These are phyloP conservation scores for Epichloe gansuensis DNA, from an alignment of 2,329 filamentous ascomycete genomes.

Conservation along the genomic window DNA sequence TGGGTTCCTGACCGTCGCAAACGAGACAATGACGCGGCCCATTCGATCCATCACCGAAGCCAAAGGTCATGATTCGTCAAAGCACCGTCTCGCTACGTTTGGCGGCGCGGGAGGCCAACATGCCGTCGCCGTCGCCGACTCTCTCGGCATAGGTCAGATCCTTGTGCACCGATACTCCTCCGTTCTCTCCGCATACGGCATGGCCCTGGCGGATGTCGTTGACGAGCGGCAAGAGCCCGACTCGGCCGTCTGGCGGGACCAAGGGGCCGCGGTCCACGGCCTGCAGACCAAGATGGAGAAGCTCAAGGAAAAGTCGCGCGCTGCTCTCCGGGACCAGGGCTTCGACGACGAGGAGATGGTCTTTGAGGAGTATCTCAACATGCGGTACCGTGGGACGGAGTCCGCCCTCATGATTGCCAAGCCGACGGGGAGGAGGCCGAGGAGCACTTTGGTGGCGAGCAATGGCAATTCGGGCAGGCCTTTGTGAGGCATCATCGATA, in stretches of 20 bases:
- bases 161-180: conserved; percentile 33
- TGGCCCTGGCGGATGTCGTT: conserved; percentile 33
- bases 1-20: conserved; percentile 25
- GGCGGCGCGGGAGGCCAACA: conserved; percentile 31
- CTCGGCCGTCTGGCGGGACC: conserved; percentile 48
- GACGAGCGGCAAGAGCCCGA: conserved; percentile 69
- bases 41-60: conserved; percentile 25
- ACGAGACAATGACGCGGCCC: conserved; percentile 24
- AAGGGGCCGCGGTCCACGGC: conserved; percentile 44
- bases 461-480: conserved; percentile 73
- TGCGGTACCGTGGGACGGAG: conserved; percentile 84
- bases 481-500: conserved; percentile 83
- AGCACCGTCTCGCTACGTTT: conserved; percentile 24
- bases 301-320: conserved; percentile 62
- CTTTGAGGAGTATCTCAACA: conserved; percentile 89
- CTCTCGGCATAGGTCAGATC: conserved; percentile 30
- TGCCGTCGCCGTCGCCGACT: conserved; percentile 29
- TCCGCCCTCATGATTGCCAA: conserved; percentile 83
- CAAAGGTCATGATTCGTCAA: conserved; percentile 22
- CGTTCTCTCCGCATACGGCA: conserved; percentile 34
- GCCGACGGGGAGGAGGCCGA: conserved; percentile 51
- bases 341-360: conserved; percentile 63
- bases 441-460: conserved; percentile 47
- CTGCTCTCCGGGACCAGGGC: conserved; percentile 61
- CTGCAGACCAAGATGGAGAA: conserved; percentile 65